Evolutionary conservation across 768 basidiomycete species (phyloP).

Genomic region (Cubamyces lactineus): DNA sequence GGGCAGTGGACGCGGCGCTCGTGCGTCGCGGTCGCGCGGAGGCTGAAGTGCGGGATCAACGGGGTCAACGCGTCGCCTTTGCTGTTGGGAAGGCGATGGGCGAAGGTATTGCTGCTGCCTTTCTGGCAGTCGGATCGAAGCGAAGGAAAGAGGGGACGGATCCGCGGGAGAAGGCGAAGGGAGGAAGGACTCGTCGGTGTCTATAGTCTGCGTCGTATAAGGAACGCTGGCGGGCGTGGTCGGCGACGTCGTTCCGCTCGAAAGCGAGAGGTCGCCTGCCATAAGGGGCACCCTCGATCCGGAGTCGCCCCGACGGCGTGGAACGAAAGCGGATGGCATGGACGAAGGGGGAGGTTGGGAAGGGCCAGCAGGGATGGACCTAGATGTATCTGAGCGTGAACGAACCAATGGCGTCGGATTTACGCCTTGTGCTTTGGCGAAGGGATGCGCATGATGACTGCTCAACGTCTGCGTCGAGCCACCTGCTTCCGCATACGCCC

Average conservation of each 20-base stretch:
- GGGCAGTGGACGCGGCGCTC: not conserved
- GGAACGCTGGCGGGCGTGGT: constrained; percentile 1
- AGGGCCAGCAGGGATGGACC: not conserved
- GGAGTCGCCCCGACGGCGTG: not conserved
- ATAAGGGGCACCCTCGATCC: not conserved
- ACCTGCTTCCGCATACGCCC: constrained; percentile 3
- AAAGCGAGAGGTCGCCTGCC: not conserved
- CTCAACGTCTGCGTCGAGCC: constrained; percentile 1
- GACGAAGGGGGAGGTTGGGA: not conserved
- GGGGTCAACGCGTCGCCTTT: constrained; percentile 18
- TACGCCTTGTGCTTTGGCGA: constrained; percentile 18
- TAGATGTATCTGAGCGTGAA: constrained; percentile 2
- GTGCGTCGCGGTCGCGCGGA: not conserved
- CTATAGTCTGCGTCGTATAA: constrained; percentile 5
- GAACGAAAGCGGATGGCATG: not conserved
- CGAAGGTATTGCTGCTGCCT: not conserved
- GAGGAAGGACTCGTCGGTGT: constrained; percentile 17
- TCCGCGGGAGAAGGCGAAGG: constrained; percentile 14
- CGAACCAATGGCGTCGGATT: constrained; percentile 1
- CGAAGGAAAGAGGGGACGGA: constrained; percentile 5
- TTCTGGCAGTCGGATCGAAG: not conserved
- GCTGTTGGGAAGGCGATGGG: not conserved
- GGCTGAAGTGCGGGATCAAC: constrained; percentile 18
- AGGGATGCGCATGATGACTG: constrained; percentile 20
- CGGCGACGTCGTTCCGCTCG: constrained; percentile 1